Evolutionary conservation across 768 basidiomycete species (phyloP).

Genomic region (Leccinum subgranulosum): DNA sequence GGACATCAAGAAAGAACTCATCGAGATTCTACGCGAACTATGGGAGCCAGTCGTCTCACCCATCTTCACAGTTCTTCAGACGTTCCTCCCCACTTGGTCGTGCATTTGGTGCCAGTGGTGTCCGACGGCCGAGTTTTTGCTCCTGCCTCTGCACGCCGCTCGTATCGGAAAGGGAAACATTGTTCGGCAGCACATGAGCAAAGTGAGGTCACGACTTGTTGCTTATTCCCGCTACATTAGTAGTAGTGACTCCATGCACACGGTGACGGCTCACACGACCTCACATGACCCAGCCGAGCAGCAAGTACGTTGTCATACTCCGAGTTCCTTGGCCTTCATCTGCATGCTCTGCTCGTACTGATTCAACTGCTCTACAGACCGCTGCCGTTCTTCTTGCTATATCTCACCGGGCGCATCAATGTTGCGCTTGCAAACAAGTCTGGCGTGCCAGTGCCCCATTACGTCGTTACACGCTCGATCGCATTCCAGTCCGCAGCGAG

Average conservation of each 20-base stretch:
- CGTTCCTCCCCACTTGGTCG: background rate
- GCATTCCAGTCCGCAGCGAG: constrained; percentile 51
- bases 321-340: constrained; percentile 71
- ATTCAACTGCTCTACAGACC: constrained; percentile 19
- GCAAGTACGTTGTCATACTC: too few relatives aligned
- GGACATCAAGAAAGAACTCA: background rate
- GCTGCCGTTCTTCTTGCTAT: too few relatives aligned
- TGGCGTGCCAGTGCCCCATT: constrained; percentile 70
- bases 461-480: constrained; percentile 47
- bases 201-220: too few relatives aligned
- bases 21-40: constrained; percentile 6
- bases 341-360: constrained; percentile 67
- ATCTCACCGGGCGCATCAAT: too few relatives aligned
- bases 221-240: too few relatives aligned
- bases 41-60: constrained; percentile 19
- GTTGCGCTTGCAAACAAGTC: constrained; percentile 54
- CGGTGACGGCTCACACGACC: too few relatives aligned
- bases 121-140: background rate
- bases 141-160: background rate
- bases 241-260: too few relatives aligned
- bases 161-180: background rate
- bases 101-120: constrained; percentile 2
- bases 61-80: constrained; percentile 2
- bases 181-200: too few relatives aligned
- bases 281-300: too few relatives aligned